Conservation (phyloP, 2,329 filamentous ascomycete genomes). For the Pseudogymnoascus sp. region DNA sequence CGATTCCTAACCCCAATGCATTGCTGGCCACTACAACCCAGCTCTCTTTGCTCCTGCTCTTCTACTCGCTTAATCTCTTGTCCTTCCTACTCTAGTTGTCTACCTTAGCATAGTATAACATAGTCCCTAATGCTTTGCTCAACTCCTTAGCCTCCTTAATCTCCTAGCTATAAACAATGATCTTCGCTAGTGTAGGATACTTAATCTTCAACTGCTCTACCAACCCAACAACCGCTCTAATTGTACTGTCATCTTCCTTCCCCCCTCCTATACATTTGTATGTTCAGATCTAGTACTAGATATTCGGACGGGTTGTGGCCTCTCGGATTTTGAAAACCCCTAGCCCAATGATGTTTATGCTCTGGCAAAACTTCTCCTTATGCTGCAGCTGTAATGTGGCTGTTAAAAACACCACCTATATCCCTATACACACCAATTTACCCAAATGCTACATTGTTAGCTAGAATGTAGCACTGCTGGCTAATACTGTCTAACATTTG, state of each 20-base stretch:
- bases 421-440: background rate
- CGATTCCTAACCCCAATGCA: background rate
- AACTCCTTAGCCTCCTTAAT: background rate
- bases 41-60: slow-evolving; percentile 24
- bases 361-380: background rate
- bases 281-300: background rate
- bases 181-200: background rate
- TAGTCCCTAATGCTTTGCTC: background rate
- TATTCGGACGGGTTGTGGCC: background rate
- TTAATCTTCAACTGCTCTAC: background rate
- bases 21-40: background rate
- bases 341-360: background rate
- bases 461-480: no score
- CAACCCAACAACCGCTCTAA: background rate
- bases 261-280: background rate
- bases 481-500: no score
- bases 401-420: background rate
- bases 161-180: background rate
- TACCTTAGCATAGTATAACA: background rate
- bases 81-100: background rate
- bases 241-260: background rate
- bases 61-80: background rate
- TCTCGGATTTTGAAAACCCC: background rate
- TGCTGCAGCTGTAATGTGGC: background rate
- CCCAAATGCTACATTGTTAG: no score